Base-by-base conservation (phyloP, 306 rosid species). In the Lablab purpureus region DNA sequence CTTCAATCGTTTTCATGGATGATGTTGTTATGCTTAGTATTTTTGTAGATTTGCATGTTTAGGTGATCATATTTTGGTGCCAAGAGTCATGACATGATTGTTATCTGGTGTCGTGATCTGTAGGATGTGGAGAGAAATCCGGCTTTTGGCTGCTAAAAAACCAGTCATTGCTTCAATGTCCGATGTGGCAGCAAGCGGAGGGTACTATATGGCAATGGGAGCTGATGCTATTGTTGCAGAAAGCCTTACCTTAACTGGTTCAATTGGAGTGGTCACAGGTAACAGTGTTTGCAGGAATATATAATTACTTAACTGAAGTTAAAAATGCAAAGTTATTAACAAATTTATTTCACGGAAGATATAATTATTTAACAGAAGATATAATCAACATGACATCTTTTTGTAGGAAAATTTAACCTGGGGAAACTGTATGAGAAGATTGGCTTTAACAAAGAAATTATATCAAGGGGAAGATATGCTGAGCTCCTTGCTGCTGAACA, bases 121-220 rank as follows among this genome's bases (percentile, higher is more conserved):
- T 83, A 95, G 99, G 80, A 95, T 95, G 99, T 95, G 99, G 99
- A 93, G 99, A 78, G 98, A 95, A 87, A 95, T 95, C 84, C 89
- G 86, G 85, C 94, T 95, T 88, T 86, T 95, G 91, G 99, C 99
- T 79, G 97, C 84, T 68, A 77, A 90, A 78, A 93, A 87, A 84
- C 98, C 99, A 23, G 99, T 95, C 55, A 52, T 95, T 84, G 98
- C 99, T 74, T 95, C 99, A 40, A 95, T 93, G 99, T 77, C 98
- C 71, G 98, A 95, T 40, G 97, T 93, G 77, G 99, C 98, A 52
- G 99, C 98, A 66, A 95, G 99, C 84, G 99, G 99, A 78, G 98
- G 99, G 70, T 95, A 95, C 87, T 93, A 93, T 73, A 95, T 95
- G 98, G 99, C 98, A 64, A 95, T 95, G 99, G 99, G 90, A 80